phyloP scores from a whole-genome alignment of 345 rosid genomes.

The Iberis pinnata region DNA sequence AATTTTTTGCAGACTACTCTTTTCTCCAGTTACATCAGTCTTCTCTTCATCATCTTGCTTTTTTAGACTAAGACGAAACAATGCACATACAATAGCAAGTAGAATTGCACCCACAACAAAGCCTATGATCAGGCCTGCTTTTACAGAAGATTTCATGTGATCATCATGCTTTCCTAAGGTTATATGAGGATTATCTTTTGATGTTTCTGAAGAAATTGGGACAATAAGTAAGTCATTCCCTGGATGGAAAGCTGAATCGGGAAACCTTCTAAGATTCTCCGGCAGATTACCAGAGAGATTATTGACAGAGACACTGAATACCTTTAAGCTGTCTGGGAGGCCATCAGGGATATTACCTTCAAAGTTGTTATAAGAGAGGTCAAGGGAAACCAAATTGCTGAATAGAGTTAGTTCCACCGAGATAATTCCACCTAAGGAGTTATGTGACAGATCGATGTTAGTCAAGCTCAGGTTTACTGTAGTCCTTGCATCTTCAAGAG shows the following conservation, averaged over 20 bases:
- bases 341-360: slow-evolving; percentile 61
- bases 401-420: slow-evolving; percentile 41
- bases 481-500: slow-evolving; percentile 39
- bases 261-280: slow-evolving; percentile 52
- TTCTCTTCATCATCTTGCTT: slow-evolving; percentile 24
- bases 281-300: slow-evolving; percentile 78
- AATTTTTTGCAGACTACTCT: slow-evolving; percentile 25
- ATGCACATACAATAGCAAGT: slow-evolving; percentile 38
- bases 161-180: slow-evolving; percentile 27
- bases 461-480: slow-evolving; percentile 47
- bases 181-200: slow-evolving; percentile 34
- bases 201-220: slow-evolving; percentile 35
- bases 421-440: slow-evolving; percentile 53
- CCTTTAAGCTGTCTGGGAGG: slow-evolving; percentile 54
- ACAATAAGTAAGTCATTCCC: slow-evolving; percentile 60
- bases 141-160: slow-evolving; percentile 39
- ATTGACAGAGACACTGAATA: slow-evolving; percentile 57
- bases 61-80: slow-evolving; percentile 34
- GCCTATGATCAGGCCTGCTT: slow-evolving; percentile 50
- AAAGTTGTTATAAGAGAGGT: slow-evolving; percentile 62
- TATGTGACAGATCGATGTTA: slow-evolving; percentile 60
- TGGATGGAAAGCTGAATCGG: slow-evolving; percentile 78
- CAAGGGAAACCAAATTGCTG: slow-evolving; percentile 44
- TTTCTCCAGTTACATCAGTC: slow-evolving; percentile 25
- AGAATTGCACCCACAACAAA: slow-evolving; percentile 43